These are phyloP conservation scores for Termitomyces sp. DNA, from an alignment of 768 basidiomycete genomes.

Conservation along the genomic window DNA sequence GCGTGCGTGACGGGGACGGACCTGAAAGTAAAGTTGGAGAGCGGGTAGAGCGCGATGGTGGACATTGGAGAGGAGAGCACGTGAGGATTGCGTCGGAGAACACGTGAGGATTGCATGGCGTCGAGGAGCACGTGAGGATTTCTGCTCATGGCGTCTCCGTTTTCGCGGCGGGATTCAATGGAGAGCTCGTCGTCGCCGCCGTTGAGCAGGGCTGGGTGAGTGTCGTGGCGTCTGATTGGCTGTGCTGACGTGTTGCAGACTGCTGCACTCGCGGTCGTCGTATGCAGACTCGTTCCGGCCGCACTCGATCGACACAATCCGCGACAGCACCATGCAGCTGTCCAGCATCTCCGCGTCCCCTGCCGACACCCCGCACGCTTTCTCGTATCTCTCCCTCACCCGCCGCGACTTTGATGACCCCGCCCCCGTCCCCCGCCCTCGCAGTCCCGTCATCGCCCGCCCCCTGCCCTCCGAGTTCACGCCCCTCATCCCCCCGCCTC, in stretches of 20 bases:
- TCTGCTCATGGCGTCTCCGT: too few species aligned
- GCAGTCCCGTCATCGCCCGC: not conserved
- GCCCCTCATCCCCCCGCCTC: constrained; percentile 1
- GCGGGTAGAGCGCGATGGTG: constrained; percentile 63
- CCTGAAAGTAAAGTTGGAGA: constrained; percentile 94
- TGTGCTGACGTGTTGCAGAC: not conserved
- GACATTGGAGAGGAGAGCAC: constrained; percentile 9
- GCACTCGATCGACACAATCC: not conserved
- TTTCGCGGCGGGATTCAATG: not conserved
- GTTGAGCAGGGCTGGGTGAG: constrained; percentile 52
- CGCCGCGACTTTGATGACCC: constrained; percentile 16
- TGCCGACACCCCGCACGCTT: constrained; percentile 8
- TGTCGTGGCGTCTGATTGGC: constrained; percentile 1
- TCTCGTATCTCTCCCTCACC: constrained; percentile 26
- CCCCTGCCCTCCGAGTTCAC: constrained; percentile 10
- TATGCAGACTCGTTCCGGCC: not conserved
- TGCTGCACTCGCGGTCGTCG: not conserved
- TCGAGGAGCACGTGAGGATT: too few species aligned
- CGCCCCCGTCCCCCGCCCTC: not conserved
- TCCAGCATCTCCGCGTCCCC: constrained; percentile 1
- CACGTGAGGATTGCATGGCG: not conserved
- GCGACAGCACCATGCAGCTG: not conserved
- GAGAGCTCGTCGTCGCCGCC: constrained; percentile 18
- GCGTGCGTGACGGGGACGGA: constrained; percentile 13
- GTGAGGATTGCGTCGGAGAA: not conserved